Conservation (phyloP, 1,284 basidiomycete species). For the Ustilago lituana region DNA sequence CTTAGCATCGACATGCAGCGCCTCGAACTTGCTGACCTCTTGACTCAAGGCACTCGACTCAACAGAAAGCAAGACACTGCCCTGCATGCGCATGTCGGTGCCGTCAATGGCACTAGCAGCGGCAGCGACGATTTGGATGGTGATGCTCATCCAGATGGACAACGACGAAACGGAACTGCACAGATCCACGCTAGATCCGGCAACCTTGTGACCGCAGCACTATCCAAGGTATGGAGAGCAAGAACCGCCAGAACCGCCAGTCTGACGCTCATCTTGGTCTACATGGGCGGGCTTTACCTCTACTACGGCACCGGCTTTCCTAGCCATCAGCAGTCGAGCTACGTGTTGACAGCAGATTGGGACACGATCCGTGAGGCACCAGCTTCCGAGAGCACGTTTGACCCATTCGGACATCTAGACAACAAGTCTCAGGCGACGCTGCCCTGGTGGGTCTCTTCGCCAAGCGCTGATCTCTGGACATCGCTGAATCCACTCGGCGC, state of each 20-base stretch:
- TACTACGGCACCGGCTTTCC: conserved; percentile 61
- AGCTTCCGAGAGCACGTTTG: conserved; percentile 30
- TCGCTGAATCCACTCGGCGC: conserved; percentile 79
- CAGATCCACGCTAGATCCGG: conserved; percentile 5
- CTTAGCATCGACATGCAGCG: conserved; percentile 89
- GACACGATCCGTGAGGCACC: conserved; percentile 13
- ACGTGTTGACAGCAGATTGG: conserved; percentile 36
- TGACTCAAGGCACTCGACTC: conserved; percentile 50
- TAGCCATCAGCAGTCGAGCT: conserved; percentile 28
- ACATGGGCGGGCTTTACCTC: conserved; percentile 59
- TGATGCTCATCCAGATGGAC: conserved; percentile 10
- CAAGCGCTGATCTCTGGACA: conserved; percentile 75
- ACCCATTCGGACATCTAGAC: conserved; percentile 54
- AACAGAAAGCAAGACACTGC: conserved; percentile 21
- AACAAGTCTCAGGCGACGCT: conserved; percentile 7
- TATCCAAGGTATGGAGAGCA: conserved; percentile 68
- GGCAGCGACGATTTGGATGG: conserved; percentile 11
- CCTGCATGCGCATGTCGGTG: conserved; percentile 11
- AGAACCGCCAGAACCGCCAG: conserved; percentile 83
- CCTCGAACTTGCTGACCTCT: conserved; percentile 72
- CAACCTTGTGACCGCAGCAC: conserved; percentile 25
- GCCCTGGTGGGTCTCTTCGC: conserved; percentile 62
- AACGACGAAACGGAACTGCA: conserved; percentile 1
- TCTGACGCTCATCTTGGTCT: conserved; percentile 71
- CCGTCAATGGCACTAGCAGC: conserved; percentile 6